phyloP scores from a whole-genome alignment of 352 stramenopile species.

The Phytophthora citricola region DNA sequence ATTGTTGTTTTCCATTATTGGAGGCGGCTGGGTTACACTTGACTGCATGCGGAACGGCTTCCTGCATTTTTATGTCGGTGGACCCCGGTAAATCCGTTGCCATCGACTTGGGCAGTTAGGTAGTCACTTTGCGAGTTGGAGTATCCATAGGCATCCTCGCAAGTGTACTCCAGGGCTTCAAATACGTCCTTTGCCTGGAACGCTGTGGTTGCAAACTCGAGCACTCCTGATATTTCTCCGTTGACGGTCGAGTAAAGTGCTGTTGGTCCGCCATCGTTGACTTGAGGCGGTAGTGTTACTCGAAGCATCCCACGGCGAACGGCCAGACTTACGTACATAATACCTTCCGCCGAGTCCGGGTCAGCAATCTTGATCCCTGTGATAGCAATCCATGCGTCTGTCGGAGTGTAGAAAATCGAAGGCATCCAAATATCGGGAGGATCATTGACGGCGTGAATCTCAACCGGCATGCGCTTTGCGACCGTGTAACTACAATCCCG shows the following conservation, averaged over 20 bases:
- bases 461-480: constrained; percentile 45
- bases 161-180: constrained; percentile 46
- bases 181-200: constrained; percentile 32
- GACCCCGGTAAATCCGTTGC: constrained; percentile 61
- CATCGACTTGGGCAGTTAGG: constrained; percentile 57
- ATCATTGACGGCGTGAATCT: constrained; percentile 56
- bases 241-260: constrained; percentile 11
- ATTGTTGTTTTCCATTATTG: too few species aligned
- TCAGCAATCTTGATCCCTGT: constrained; percentile 42
- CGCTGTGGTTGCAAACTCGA: constrained; percentile 51
- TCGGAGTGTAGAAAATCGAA: constrained; percentile 35
- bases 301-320: constrained; percentile 48
- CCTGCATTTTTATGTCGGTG: too few species aligned
- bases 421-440: constrained; percentile 44
- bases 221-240: constrained; percentile 5
- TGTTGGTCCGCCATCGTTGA: constrained; percentile 7
- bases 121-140: constrained; percentile 37
- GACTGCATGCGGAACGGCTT: too few species aligned
- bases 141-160: constrained; percentile 33
- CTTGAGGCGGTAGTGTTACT: constrained; percentile 4
- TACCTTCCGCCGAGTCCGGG: constrained; percentile 45
- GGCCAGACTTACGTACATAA: constrained; percentile 54
- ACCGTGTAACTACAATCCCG: constrained; percentile 34
- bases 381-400: constrained; percentile 39
- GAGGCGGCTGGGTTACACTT: too few species aligned